A percentile compares a stretch with the other conserved stretches of the same genome.
These are phyloP conservation scores for Akanthomyces lecanii DNA, from an alignment of 2,329 filamentous ascomycete genomes.

Conservation along the genomic window DNA sequence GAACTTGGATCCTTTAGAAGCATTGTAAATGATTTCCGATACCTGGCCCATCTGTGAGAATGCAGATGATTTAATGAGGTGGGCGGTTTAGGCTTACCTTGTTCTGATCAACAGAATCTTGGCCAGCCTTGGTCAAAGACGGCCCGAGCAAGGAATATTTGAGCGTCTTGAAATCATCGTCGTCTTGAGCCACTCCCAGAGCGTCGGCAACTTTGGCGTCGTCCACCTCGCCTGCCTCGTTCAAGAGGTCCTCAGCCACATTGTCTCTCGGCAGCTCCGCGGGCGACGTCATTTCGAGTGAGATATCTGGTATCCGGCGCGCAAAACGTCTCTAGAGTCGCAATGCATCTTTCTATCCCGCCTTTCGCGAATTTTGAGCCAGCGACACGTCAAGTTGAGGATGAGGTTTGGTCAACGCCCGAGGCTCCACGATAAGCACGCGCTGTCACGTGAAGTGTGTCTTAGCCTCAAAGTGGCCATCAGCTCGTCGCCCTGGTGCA, in stretches of 20 bases:
- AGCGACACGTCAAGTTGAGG: constrained; percentile 3
- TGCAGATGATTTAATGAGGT: neutral
- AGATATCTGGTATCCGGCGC: neutral
- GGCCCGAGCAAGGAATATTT: constrained; percentile 90
- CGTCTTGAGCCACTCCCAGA: constrained; percentile 17
- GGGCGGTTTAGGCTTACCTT: constrained; percentile 50
- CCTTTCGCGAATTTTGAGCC: neutral
- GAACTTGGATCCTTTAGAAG: constrained; percentile 93
- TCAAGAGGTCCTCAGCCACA: constrained; percentile 1
- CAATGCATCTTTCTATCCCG: constrained; percentile 7
- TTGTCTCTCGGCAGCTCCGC: constrained; percentile 1
- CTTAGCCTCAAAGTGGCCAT: too few relatives aligned
- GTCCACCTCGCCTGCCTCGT: constrained; percentile 9
- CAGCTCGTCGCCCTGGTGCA: neutral
- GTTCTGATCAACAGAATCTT: constrained; percentile 86
- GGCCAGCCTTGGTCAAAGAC: constrained; percentile 88
- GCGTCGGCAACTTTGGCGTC: constrained; percentile 14
- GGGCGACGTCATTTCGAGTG: constrained; percentile 3
- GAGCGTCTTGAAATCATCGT: constrained; percentile 53
- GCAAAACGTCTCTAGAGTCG: neutral
- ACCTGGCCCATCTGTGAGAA: constrained; percentile 47
- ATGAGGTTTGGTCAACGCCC: neutral
- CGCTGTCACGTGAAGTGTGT: constrained; percentile 13
- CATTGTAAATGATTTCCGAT: constrained; percentile 94
- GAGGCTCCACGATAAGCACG: constrained; percentile 10